Conservation (phyloP, 2,329 filamentous ascomycete species). For the Leptoxyphium fumago region DNA sequence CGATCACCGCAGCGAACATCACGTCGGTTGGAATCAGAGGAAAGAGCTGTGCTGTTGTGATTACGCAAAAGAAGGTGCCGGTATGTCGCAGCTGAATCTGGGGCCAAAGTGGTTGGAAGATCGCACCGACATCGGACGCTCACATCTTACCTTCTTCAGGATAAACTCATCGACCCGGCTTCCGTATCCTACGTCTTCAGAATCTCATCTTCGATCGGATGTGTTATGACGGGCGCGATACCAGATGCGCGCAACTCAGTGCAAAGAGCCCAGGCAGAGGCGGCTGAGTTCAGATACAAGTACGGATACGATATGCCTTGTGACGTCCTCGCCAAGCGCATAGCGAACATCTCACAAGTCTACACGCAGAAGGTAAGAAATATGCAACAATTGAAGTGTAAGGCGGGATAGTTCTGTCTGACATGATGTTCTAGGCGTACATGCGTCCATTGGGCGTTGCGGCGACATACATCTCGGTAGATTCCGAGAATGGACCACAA, state of each 20-base stretch:
- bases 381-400: background rate
- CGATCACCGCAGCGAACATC: conserved; percentile 97
- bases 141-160: conserved; percentile 38
- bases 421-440: conserved; percentile 53
- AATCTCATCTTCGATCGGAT: conserved; percentile 88
- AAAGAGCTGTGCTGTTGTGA: conserved; percentile 91
- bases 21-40: conserved; percentile 92
- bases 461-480: conserved; percentile 85
- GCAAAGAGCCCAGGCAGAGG: conserved; percentile 84
- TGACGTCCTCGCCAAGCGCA: conserved; percentile 85
- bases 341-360: conserved; percentile 98
- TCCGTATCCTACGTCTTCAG: conserved; percentile 97
- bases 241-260: conserved; percentile 90
- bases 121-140: no score
- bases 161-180: conserved; percentile 95
- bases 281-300: conserved; percentile 96
- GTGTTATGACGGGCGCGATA: conserved; percentile 97
- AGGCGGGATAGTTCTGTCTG: background rate
- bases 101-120: no score
- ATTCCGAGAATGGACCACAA: conserved; percentile 82
- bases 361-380: conserved; percentile 80
- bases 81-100: conserved; percentile 40
- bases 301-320: conserved; percentile 99
- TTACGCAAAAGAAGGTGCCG: conserved; percentile 99
- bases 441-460: conserved; percentile 96